A percentile compares a stretch with the other conserved stretches of the same genome.
Evolutionary conservation across 441 rosid species (phyloP).

Genomic region (Croton setiger): DNA sequence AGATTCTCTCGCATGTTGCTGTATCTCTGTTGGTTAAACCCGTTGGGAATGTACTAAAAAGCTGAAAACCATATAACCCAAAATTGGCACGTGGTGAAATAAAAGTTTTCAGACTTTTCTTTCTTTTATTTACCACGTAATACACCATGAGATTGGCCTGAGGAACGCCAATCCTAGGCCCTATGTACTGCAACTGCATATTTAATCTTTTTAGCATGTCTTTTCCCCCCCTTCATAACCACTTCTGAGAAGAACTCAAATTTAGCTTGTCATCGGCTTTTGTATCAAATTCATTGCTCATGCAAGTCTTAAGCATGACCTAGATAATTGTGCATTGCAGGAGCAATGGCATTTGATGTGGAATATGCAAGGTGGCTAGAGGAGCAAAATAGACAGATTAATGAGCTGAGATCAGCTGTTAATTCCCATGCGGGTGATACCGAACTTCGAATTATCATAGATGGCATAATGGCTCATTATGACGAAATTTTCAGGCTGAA

Average conservation of each 20-base stretch:
- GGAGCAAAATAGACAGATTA: conserved; percentile 77
- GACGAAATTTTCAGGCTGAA: conserved; percentile 94
- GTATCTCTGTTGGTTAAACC: background rate
- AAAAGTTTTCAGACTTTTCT: background rate
- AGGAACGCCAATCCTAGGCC: background rate
- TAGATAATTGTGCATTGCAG: conserved; percentile 35
- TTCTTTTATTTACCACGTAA: background rate
- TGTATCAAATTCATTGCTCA: background rate
- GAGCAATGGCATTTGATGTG: conserved; percentile 95
- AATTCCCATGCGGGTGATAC: conserved; percentile 87
- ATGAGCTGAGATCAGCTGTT: conserved; percentile 89
- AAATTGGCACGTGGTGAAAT: background rate
- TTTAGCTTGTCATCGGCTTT: background rate
- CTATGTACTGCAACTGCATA: background rate
- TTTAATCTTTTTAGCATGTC: background rate
- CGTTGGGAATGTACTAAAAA: background rate
- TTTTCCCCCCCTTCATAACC: background rate
- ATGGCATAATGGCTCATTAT: conserved; percentile 72
- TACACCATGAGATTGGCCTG: background rate
- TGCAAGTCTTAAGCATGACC: background rate
- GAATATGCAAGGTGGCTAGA: conserved; percentile 95
- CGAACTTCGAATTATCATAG: conserved; percentile 89
- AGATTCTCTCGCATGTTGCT: background rate
- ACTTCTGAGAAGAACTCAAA: background rate
- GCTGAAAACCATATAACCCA: background rate